These are phyloP conservation scores for Aspergillus ellipticus DNA, from an alignment of 495 filamentous ascomycete genomes.

Conservation along the genomic window DNA sequence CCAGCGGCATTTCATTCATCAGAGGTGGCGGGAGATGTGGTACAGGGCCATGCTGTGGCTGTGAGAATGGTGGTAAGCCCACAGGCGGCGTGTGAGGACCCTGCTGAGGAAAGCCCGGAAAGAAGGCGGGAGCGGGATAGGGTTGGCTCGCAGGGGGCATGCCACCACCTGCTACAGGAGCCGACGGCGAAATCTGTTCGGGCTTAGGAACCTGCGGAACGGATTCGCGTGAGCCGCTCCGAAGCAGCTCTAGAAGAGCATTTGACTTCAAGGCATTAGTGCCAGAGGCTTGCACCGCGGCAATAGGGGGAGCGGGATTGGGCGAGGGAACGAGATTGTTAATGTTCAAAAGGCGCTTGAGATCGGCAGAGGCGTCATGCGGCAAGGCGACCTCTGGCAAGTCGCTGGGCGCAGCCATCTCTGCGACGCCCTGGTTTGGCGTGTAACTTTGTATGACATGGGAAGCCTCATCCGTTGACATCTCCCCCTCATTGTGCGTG, in stretches of 20 bases:
- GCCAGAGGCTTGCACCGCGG: conserved; percentile 11
- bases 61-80: conserved; percentile 22
- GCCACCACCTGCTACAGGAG: conserved; percentile 25
- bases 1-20: conserved; percentile 8
- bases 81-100: conserved; percentile 21
- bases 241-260: conserved; percentile 58
- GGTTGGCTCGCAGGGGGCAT: conserved; percentile 39
- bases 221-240: conserved; percentile 40
- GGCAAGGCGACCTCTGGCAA: conserved; percentile 36
- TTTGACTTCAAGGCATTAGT: conserved; percentile 41
- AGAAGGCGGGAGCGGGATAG: conserved; percentile 39
- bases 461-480: conserved; percentile 35
- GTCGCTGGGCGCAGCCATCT: conserved; percentile 34
- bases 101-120: conserved; percentile 36
- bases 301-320: conserved; percentile 5
- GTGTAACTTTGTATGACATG: conserved; percentile 14
- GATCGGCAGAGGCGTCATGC: conserved; percentile 55
- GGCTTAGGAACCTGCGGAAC: conserved; percentile 30
- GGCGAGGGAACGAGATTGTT: conserved; percentile 32
- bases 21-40: conserved; percentile 9
- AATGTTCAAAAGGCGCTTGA: conserved; percentile 63
- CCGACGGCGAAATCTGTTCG: conserved; percentile 37
- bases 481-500: conserved; percentile 29
- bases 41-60: conserved; percentile 15
- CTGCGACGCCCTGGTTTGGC: conserved; percentile 13